Percentiles rank a stretch among this genome's conserved stretches.
phyloP scores from a whole-genome alignment of 768 basidiomycete species.

The Rossbeevera mucosa region DNA sequence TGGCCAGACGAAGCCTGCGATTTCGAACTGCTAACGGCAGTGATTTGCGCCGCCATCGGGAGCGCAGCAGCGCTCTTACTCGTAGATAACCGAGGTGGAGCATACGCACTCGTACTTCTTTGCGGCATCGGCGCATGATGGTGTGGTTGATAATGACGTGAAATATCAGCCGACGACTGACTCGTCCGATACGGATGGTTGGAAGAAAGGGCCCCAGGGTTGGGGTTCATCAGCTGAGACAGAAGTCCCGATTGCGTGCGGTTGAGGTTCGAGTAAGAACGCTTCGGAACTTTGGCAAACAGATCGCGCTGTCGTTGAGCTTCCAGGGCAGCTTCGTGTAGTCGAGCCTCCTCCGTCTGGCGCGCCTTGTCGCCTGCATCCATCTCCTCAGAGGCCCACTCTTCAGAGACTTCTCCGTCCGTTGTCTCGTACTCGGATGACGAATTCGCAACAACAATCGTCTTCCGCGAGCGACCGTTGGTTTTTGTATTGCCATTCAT shows the following conservation, averaged over 20 bases:
- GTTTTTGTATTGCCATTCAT: conserved; percentile 8
- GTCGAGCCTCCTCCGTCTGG: conserved; percentile 29
- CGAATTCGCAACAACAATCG: conserved; percentile 44
- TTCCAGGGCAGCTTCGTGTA: conserved; percentile 57
- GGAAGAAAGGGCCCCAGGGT: conserved; percentile 54
- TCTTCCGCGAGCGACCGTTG: conserved; percentile 33
- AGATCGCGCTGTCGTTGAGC: conserved; percentile 63
- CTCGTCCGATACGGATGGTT: conserved; percentile 56
- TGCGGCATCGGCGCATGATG: conserved; percentile 22
- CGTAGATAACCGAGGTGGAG: conserved; percentile 37
- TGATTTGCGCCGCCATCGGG: conserved; percentile 52
- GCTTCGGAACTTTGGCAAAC: conserved; percentile 62
- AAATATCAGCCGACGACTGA: conserved; percentile 46
- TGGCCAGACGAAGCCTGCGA: conserved; percentile 18
- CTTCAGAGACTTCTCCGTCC: conserved; percentile 53
- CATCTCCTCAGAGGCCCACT: conserved; percentile 60
- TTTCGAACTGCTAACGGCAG: conserved; percentile 32
- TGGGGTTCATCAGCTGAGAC: conserved; percentile 68
- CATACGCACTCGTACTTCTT: conserved; percentile 28
- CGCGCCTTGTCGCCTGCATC: conserved; percentile 33
- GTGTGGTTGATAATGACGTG: conserved; percentile 22
- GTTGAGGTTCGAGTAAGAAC: conserved; percentile 58
- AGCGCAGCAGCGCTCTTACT: conserved; percentile 58
- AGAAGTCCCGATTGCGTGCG: conserved; percentile 55
- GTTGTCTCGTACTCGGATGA: conserved; percentile 49